Evolutionary conservation across 2,329 filamentous ascomycete genomes (phyloP).

Genomic region (Zopfia rhizophila): DNA sequence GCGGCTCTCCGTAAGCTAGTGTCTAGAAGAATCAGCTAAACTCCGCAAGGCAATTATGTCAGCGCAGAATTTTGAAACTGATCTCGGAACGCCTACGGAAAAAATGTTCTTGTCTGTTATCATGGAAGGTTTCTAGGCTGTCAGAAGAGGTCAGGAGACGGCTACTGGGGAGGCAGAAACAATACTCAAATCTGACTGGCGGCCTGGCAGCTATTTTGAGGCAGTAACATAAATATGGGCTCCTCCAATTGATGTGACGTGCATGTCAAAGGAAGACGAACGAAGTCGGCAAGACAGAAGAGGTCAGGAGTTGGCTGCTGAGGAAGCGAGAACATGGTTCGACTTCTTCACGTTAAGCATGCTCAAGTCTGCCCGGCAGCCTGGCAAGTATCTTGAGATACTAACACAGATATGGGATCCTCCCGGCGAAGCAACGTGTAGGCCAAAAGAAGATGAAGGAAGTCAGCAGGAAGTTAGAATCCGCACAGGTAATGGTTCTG

Average conservation of each 20-base stretch:
- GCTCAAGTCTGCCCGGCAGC: neutral
- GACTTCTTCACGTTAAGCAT: no score
- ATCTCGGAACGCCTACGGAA: conserved; percentile 5
- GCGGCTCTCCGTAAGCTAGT: conserved; percentile 4
- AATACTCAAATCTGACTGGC: no score
- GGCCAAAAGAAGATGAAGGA: neutral
- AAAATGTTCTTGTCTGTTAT: conserved; percentile 1
- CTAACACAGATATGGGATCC: conserved; percentile 4
- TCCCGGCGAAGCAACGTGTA: neutral
- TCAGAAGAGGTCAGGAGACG: conserved; percentile 5
- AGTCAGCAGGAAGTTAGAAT: neutral
- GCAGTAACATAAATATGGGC: no score
- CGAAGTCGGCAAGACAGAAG: no score
- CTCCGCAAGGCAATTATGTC: no score
- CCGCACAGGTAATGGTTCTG: conserved; percentile 8
- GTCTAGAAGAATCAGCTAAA: conserved; percentile 7
- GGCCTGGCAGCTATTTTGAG: no score
- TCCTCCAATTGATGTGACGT: no score
- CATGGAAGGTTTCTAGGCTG: conserved; percentile 2
- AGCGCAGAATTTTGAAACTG: conserved; percentile 4
- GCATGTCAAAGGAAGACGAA: no score
- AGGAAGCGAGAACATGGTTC: no score
- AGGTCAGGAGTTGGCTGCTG: no score
- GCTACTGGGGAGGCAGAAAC: no score
- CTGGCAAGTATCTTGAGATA: neutral